Base-by-base conservation (phyloP, 768 basidiomycete genomes). In the Amanita muscaria region DNA sequence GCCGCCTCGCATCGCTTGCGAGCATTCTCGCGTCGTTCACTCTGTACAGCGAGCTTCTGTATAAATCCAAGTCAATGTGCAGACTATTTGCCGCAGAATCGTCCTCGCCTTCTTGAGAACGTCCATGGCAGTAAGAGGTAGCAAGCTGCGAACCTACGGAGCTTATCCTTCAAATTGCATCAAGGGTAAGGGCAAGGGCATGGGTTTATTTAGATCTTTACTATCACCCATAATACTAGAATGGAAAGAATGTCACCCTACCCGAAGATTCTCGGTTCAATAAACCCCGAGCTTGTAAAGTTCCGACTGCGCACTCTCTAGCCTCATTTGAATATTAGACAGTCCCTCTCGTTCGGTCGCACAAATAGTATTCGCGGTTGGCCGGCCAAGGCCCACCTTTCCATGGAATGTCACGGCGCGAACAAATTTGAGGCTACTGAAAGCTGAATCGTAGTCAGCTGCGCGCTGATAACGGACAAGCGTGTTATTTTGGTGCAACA, bases 401-500 rank as follows among this genome's bases (percentile, higher is more conserved):
- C 52, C 49, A 31, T 64, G 57, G 24, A 67, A 48, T 31, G 58
- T 51, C 14, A 66, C 46, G 2, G 53, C 57, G 37, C 57, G 59
- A 33, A 65, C 53, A 33, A 67, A 62, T 25, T 52, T 49, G 21
- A 49, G 53, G 42, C 56, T 57, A 34, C 55, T 59, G 18, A 50
- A 50, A 32, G 40, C 60, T 24, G 70, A 70, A 7, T 70, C 49
- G 46, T 58, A 57, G 48, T 73, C 71, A 43, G 70, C 66, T 42
- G 72, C 56, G 16, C 71, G 62, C 70, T 73, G 46, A 15, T 40
- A 24, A 29, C 21, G 3, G 32, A 19, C 7, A n/a, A n/a, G 10
- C 18, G 34, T 29, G 6, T 12, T 5, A 42, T 23, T 23, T 10
- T 3, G 24, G 18, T 2, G 32, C 40, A 21, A 33, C 22, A 16